Percentiles rank a stretch among this genome's conserved stretches.
Conservation (phyloP, 2,329 filamentous ascomycete species). For the Colletotrichum brevisporum region DNA sequence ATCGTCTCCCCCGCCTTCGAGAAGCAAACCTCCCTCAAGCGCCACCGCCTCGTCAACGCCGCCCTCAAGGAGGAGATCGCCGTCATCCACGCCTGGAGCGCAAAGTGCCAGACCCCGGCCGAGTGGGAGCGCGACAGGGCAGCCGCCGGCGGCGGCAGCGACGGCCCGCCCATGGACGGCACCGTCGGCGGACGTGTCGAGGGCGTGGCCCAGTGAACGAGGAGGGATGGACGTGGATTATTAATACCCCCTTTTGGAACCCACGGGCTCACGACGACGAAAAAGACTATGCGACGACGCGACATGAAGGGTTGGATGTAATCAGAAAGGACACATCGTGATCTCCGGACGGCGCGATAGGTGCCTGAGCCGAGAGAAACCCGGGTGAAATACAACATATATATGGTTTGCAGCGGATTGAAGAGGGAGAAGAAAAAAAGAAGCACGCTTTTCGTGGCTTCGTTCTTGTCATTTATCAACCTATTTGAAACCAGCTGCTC, state of each 20-base stretch:
- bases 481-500: slow-evolving; percentile 33
- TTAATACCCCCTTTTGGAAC: neutral
- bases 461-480: slow-evolving; percentile 41
- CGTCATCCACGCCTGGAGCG: slow-evolving; percentile 93
- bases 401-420: slow-evolving; percentile 18
- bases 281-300: slow-evolving; percentile 5
- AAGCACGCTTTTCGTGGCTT: slow-evolving; percentile 40
- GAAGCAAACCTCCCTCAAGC: slow-evolving; percentile 82
- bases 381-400: slow-evolving; percentile 14
- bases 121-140: slow-evolving; percentile 82
- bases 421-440: slow-evolving; percentile 15
- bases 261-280: neutral
- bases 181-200: slow-evolving; percentile 60
- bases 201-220: slow-evolving; percentile 46
- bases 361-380: slow-evolving; percentile 12
- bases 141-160: slow-evolving; percentile 45
- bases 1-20: slow-evolving; percentile 77
- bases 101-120: slow-evolving; percentile 91
- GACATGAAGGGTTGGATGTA: slow-evolving; percentile 3
- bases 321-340: slow-evolving; percentile 6
- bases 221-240: neutral
- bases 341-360: slow-evolving; percentile 26
- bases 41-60: slow-evolving; percentile 88
- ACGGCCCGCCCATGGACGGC: slow-evolving; percentile 58
- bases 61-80: slow-evolving; percentile 90